These are phyloP conservation scores for Przewalskia tangutica DNA, from an alignment of 257 asterid species.

Conservation along the genomic window DNA sequence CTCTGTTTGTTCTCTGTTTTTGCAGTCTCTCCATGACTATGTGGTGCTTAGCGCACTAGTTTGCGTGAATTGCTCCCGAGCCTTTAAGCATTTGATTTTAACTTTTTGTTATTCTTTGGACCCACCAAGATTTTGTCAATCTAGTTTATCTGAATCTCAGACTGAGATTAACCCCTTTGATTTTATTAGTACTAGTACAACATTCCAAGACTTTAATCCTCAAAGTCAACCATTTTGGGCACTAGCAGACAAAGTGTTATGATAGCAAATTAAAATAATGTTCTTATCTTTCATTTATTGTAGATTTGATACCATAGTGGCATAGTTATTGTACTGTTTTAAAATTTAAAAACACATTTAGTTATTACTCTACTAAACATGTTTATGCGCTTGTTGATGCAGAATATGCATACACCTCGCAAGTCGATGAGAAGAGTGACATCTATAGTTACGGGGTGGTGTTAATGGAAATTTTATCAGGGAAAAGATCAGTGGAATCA, in stretches of 20 bases:
- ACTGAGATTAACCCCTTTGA: not conserved
- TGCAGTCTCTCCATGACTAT: conserved; percentile 28
- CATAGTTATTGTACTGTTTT: not conserved
- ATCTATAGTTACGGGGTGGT: conserved; percentile 90
- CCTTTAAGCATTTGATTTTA: conserved; percentile 24
- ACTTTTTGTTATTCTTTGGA: conserved; percentile 30
- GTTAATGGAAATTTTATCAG: conserved; percentile 67
- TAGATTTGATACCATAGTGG: not conserved
- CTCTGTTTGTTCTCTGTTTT: not conserved
- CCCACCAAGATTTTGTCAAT: conserved; percentile 39
- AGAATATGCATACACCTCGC: conserved; percentile 90
- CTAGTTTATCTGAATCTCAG: not conserved
- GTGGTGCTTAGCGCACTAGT: conserved; percentile 36
- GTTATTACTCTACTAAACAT: not conserved
- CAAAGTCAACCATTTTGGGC: not conserved
- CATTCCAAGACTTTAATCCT: not conserved
- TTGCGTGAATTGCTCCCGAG: conserved; percentile 27
- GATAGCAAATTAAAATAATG: not conserved
- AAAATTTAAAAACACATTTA: not conserved
- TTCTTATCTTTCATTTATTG: not conserved
- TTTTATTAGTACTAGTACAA: not conserved
- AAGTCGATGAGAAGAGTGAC: conserved; percentile 94
- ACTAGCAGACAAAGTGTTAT: not conserved
- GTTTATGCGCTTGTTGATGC: not conserved
- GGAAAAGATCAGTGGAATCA: conserved; percentile 61